Percentiles rank a stretch among this genome's conserved stretches.
phyloP scores from a whole-genome alignment of 2,329 filamentous ascomycete genomes.

The Fusarium sp. region DNA sequence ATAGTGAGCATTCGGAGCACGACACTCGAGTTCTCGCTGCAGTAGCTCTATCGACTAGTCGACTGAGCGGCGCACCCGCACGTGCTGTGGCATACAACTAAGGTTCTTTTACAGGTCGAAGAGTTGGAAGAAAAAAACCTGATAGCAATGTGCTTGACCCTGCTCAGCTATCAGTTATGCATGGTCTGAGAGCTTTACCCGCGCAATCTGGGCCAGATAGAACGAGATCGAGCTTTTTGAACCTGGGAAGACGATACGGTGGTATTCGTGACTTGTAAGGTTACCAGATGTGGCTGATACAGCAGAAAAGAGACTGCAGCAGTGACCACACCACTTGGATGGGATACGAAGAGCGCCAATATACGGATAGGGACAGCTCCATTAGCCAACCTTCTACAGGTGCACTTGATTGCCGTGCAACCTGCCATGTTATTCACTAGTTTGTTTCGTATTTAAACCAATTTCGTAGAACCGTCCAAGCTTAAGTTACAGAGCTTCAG shows the following conservation, averaged over 20 bases:
- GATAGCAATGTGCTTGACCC: conserved; percentile 11
- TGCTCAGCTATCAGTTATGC: too few species aligned
- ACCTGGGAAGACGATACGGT: background rate
- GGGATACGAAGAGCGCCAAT: conserved; percentile 37
- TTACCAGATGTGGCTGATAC: conserved; percentile 31
- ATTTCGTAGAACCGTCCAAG: conserved; percentile 10
- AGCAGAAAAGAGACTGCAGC: conserved; percentile 11
- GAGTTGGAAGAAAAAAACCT: conserved; percentile 5
- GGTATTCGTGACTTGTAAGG: background rate
- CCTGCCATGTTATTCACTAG: conserved; percentile 8
- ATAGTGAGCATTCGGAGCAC: conserved; percentile 14
- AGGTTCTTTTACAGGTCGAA: conserved; percentile 2
- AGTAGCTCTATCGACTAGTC: conserved; percentile 36
- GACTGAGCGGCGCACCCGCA: conserved; percentile 26
- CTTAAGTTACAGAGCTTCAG: background rate
- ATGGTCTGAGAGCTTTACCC: background rate
- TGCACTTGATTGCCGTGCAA: conserved; percentile 2
- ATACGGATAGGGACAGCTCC: conserved; percentile 28
- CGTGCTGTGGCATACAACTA: conserved; percentile 20
- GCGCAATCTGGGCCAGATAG: conserved; percentile 14
- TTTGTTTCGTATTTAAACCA: conserved; percentile 31
- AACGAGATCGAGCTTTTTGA: conserved; percentile 13
- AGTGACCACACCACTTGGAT: conserved; percentile 34
- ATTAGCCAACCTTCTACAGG: background rate
- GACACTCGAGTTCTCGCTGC: conserved; percentile 25